Base-by-base conservation (phyloP, 441 rosid genomes). In the Metrosideros polymorpha region DNA sequence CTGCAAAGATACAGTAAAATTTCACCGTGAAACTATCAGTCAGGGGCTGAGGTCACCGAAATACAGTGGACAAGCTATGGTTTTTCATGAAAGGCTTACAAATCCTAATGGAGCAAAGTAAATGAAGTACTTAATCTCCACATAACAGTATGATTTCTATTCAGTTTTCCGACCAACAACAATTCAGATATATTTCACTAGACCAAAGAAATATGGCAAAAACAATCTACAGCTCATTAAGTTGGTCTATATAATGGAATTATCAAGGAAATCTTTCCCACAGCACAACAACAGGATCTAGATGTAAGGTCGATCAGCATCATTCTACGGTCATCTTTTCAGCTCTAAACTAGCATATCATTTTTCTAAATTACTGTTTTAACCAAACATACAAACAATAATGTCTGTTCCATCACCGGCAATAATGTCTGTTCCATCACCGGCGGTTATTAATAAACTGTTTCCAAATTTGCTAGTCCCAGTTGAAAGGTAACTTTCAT, bases 101-200 rank as follows among this genome's bases (percentile, higher is more conserved):
- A 32, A 32, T 63, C 76, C 22, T 32, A 19, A 63, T 8, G 27
- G 2, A 63, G 13, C 7, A 1, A 2, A 8, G 43, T 63, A 32
- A 63, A 32, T 32, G 2, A 18, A 63, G 76, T 63, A 32, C 76
- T 32, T 63, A 9, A 5, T 2, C 25, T 63, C 35, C 7, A 63
- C 27, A 63, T 19, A 63, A 63, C 13, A 1, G 2, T 2, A 32
- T 19, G 43, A 63, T 63, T 32, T 63, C 76, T 18, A 63, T 19
- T 32, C 43, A 63, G 12, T 2, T 30, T 0, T 1, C 2, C 42
- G 1, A 7, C 76, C 76, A 32, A 22, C 43, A 0, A 63, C 43
- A 63, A 18, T 32, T 18, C 2, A 0, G 0, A 63, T 63, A 63
- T 32, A 10, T 8, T 10, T 63, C 12, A 63, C 76, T 63, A 32